phyloP scores from a whole-genome alignment of 306 rosid species.

The Fragaria nilgerrensis region DNA sequence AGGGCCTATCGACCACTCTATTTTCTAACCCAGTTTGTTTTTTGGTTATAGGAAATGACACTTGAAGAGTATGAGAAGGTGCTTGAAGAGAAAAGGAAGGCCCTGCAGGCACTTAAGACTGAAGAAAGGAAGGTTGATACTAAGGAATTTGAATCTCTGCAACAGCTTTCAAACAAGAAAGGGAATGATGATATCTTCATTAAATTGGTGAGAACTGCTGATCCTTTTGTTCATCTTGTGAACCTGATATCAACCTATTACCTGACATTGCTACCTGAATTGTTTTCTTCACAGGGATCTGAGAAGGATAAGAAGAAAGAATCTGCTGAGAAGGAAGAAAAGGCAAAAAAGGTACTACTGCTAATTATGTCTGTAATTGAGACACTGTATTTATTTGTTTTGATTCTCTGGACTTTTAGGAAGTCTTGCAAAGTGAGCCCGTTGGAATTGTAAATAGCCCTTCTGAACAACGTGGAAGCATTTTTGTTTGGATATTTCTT shows the following conservation, averaged over 20 bases:
- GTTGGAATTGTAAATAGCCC: not conserved
- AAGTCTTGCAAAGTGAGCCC: not conserved
- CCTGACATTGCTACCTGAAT: conserved; percentile 6
- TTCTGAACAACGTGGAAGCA: not conserved
- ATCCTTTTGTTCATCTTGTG: not conserved
- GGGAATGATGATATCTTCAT: conserved; percentile 65
- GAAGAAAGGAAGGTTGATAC: conserved; percentile 84
- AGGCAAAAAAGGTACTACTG: conserved; percentile 59
- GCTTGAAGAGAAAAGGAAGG: conserved; percentile 82
- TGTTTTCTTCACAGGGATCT: conserved; percentile 54
- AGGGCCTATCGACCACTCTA: not conserved
- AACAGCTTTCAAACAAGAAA: conserved; percentile 85
- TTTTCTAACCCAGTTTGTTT: not conserved
- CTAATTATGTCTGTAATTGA: not conserved
- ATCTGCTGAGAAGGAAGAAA: conserved; percentile 79
- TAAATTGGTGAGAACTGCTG: conserved; percentile 58
- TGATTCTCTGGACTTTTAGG: not conserved
- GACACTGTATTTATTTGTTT: not conserved
- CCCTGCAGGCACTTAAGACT: conserved; percentile 64
- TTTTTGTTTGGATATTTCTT: not conserved
- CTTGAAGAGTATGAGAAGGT: conserved; percentile 91
- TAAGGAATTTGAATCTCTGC: conserved; percentile 80
- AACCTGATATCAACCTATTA: not conserved
- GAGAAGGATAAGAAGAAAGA: conserved; percentile 90
- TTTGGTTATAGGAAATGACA: conserved; percentile 79